Conservation (phyloP, 2,329 filamentous ascomycete genomes). For the Coleophoma eucalyptorum region DNA sequence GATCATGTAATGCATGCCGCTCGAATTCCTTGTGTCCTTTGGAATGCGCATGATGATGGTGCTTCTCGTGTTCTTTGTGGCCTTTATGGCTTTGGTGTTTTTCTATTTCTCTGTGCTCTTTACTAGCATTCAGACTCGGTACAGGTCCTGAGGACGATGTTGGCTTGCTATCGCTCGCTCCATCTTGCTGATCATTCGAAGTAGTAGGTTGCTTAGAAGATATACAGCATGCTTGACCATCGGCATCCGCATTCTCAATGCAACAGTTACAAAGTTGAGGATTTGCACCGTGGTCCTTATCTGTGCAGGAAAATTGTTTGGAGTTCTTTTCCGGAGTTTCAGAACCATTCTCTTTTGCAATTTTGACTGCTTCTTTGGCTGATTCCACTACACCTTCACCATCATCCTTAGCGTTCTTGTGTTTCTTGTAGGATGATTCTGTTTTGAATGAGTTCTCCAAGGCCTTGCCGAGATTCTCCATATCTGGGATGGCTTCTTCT, state of each 20-base stretch:
- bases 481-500: neutral
- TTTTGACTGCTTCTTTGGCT: neutral
- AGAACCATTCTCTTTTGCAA: neutral
- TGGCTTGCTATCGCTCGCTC: neutral
- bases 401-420: neutral
- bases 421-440: neutral
- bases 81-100: conserved; percentile 3
- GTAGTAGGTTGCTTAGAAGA: neutral
- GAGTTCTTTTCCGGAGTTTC: neutral
- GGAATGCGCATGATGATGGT: conserved; percentile 1
- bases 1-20: conserved; percentile 1
- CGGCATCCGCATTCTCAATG: neutral
- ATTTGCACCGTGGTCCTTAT: neutral
- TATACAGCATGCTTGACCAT: neutral
- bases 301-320: neutral
- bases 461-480: neutral
- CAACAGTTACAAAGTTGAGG: neutral
- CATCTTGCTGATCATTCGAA: neutral
- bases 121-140: neutral
- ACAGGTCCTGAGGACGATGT: neutral
- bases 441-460: neutral
- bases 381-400: neutral
- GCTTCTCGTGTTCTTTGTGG: conserved; percentile 2
- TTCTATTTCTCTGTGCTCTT: neutral
- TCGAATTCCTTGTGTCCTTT: conserved; percentile 3